Evolutionary conservation across 176 grass and related monocot genomes (phyloP).

Genomic region (Oryza rufipogon): DNA sequence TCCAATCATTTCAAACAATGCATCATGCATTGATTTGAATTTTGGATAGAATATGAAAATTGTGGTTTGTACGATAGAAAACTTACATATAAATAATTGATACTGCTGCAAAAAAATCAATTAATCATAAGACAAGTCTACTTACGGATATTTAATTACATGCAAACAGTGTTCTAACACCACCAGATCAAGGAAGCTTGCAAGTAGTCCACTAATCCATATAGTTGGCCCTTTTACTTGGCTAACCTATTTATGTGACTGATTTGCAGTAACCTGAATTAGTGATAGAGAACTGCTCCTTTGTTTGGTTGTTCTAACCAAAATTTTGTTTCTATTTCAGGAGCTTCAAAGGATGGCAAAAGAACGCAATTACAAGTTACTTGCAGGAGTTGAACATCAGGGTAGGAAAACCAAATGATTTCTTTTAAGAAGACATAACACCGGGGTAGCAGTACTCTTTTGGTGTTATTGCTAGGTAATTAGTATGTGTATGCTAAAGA

Average conservation of each 20-base stretch:
- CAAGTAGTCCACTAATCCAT: not conserved
- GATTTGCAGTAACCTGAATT: not conserved
- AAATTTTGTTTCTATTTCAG: slow-evolving; percentile 24
- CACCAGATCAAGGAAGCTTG: not conserved
- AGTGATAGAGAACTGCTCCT: not conserved
- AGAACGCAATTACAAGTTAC: slow-evolving; percentile 61
- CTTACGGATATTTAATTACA: not conserved
- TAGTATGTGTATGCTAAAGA: not conserved
- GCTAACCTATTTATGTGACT: not conserved
- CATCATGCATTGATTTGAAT: not conserved
- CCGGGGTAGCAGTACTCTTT: not conserved
- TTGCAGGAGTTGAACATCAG: slow-evolving; percentile 53
- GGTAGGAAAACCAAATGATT: slow-evolving; percentile 65
- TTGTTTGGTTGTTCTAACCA: not conserved
- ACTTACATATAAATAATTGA: not conserved
- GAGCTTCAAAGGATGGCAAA: slow-evolving; percentile 74
- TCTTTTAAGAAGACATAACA: slow-evolving; percentile 17
- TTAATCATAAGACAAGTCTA: not conserved
- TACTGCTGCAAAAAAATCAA: not conserved
- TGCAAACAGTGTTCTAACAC: not conserved
- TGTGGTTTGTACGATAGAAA: not conserved
- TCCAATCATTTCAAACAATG: not conserved
- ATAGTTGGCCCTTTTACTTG: not conserved
- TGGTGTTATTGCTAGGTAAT: not conserved
- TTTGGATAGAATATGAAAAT: not conserved